phyloP scores from a whole-genome alignment of 176 grass and related monocot species.

The Cenchrus fungigraminus region DNA sequence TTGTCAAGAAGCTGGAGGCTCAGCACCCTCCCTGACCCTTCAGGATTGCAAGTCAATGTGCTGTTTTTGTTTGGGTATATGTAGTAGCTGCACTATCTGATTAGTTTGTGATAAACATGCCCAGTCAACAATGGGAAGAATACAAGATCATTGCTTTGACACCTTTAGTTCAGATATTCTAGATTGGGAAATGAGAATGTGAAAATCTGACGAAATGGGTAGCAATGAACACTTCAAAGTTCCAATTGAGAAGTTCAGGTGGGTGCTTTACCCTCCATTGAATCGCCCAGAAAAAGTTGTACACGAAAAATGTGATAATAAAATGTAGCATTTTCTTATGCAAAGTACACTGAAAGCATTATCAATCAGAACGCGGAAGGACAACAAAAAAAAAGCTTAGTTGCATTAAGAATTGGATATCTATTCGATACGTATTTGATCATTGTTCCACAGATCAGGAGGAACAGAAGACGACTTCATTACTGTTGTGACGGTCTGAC shows the following conservation, averaged over 20 bases:
- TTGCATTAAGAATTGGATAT: not conserved
- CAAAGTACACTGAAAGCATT: not conserved
- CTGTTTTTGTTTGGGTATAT: not conserved
- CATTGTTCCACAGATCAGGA: not conserved
- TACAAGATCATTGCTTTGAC: not conserved
- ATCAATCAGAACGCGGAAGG: not conserved
- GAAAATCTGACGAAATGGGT: not conserved
- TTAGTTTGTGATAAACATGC: not conserved
- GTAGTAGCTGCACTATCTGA: not conserved
- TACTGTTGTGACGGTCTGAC: too few relatives aligned
- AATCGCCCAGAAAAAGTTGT: too few relatives aligned
- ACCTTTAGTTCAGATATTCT: too few relatives aligned
- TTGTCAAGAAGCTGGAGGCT: conserved; percentile 67
- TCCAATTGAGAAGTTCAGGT: not conserved
- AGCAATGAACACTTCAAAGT: not conserved
- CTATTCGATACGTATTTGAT: not conserved
- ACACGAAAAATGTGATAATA: too few relatives aligned
- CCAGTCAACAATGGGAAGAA: not conserved
- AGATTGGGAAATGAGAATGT: not conserved
- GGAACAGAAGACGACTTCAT: not conserved
- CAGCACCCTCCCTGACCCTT: conserved; percentile 43
- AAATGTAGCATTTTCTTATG: not conserved
- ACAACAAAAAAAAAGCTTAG: not conserved
- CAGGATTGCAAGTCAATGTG: not conserved
- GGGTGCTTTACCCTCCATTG: not conserved